phyloP scores from a whole-genome alignment of 192 early-diverging fungal species.

The Haplosporangium gracile region DNA sequence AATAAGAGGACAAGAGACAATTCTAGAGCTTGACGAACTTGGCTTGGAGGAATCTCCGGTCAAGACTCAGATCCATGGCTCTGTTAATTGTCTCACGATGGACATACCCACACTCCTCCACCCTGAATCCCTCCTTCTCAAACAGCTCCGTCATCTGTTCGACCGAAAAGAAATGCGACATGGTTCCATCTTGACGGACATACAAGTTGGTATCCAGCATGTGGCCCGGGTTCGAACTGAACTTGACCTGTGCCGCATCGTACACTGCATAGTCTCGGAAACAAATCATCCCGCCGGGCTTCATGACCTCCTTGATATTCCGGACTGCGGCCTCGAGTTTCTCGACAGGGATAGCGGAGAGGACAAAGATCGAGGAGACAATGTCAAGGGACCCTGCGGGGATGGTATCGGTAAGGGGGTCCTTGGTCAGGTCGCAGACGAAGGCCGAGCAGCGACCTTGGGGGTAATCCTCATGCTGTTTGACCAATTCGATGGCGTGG shows the following conservation, averaged over 20 bases:
- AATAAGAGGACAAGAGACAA: not conserved
- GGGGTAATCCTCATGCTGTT: conserved; percentile 80
- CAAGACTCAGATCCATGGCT: conserved; percentile 73
- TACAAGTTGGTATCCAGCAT: conserved; percentile 95
- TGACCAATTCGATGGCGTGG: conserved; percentile 92
- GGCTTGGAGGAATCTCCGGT: conserved; percentile 81
- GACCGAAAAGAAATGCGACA: conserved; percentile 91
- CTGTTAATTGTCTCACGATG: conserved; percentile 78
- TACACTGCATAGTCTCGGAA: conserved; percentile 98
- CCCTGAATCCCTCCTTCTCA: conserved; percentile 72
- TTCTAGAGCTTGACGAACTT: conserved; percentile 73
- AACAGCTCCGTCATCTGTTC: conserved; percentile 73
- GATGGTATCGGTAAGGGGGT: conserved; percentile 75
- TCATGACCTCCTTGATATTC: conserved; percentile 87
- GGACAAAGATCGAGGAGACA: conserved; percentile 94
- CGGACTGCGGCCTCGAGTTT: conserved; percentile 82
- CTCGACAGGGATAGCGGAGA: conserved; percentile 93
- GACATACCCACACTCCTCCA: conserved; percentile 72
- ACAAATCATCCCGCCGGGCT: conserved; percentile 89
- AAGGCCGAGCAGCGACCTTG: conserved; percentile 87
- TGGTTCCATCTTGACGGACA: conserved; percentile 96
- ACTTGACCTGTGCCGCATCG: conserved; percentile 96
- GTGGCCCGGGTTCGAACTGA: conserved; percentile 80
- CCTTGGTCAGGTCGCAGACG: conserved; percentile 93
- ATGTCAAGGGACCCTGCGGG: conserved; percentile 88